phyloP scores from a whole-genome alignment of 2,329 filamentous ascomycete genomes.

The Ustilaginoidea virens region DNA sequence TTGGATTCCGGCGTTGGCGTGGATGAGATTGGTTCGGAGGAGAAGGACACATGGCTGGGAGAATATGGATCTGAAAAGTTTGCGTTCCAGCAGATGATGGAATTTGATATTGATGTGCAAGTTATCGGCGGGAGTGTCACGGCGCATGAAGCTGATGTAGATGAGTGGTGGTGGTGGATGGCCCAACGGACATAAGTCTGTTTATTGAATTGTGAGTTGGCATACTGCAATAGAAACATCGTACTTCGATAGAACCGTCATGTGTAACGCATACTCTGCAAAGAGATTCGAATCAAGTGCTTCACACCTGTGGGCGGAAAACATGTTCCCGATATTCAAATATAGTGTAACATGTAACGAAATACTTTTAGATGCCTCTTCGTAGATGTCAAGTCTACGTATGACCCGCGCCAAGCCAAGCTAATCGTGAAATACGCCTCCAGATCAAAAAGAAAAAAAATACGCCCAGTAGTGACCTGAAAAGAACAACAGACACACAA shows the following conservation, averaged over 20 bases:
- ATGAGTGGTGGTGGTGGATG: conserved; percentile 87
- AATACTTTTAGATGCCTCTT: conserved; percentile 5
- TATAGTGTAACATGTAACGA: too few species aligned
- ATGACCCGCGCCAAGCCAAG: too few species aligned
- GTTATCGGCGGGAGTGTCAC: conserved; percentile 60
- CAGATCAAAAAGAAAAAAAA: background rate
- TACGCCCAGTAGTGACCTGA: too few species aligned
- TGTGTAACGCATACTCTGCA: background rate
- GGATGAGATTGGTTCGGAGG: conserved; percentile 45
- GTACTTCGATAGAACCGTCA: too few species aligned
- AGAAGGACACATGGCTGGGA: conserved; percentile 74
- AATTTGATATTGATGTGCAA: conserved; percentile 65
- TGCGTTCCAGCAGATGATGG: conserved; percentile 65
- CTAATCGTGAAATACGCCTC: background rate
- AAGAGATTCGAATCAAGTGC: too few species aligned
- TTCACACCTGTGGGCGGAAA: too few species aligned
- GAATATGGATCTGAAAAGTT: conserved; percentile 67
- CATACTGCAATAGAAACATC: too few species aligned
- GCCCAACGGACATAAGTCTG: conserved; percentile 56
- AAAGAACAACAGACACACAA: background rate
- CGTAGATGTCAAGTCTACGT: conserved; percentile 29
- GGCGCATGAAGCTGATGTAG: conserved; percentile 52
- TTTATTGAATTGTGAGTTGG: too few species aligned
- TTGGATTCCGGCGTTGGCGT: conserved; percentile 64
- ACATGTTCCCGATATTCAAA: too few species aligned